Conservation (phyloP, 805 yeast genomes). For the Torulaspora gathmanii region DNA sequence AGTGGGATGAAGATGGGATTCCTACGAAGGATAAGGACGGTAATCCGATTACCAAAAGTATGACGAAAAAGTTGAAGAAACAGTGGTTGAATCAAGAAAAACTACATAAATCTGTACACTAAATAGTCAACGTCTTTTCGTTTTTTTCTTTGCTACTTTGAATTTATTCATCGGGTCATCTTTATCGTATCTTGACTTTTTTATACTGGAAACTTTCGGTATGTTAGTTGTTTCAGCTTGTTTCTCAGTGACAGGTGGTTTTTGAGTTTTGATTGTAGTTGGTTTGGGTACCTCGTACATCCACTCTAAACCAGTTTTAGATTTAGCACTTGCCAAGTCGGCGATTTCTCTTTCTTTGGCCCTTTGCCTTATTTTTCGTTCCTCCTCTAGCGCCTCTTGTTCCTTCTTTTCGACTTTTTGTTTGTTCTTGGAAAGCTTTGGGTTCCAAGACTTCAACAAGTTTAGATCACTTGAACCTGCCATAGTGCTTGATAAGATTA, state of each 20-base stretch:
- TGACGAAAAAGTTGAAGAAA: slow-evolving; percentile 75
- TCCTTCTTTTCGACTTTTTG: slow-evolving; percentile 81
- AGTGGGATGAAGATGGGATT: slow-evolving; percentile 82
- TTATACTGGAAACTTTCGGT: slow-evolving; percentile 1
- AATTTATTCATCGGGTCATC: slow-evolving; percentile 32
- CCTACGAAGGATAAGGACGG: slow-evolving; percentile 77
- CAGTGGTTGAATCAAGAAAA: slow-evolving; percentile 76
- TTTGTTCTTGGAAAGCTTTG: slow-evolving; percentile 78
- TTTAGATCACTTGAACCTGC: slow-evolving; percentile 65
- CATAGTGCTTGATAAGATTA: slow-evolving; percentile 26
- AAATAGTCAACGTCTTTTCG: not conserved
- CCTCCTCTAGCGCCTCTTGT: slow-evolving; percentile 69
- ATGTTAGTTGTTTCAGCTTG: not conserved
- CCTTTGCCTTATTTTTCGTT: slow-evolving; percentile 56
- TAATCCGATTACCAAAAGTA: slow-evolving; percentile 79
- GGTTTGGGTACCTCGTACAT: slow-evolving; percentile 62
- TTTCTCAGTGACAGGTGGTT: not conserved
- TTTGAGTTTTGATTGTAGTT: not conserved
- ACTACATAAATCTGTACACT: slow-evolving; percentile 46
- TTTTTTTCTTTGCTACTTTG: slow-evolving; percentile 9
- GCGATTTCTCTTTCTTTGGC: slow-evolving; percentile 61
- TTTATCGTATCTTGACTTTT: slow-evolving; percentile 13
- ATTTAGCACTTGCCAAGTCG: slow-evolving; percentile 37
- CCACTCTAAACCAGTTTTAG: slow-evolving; percentile 64
- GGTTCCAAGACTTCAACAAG: slow-evolving; percentile 94